phyloP scores from a whole-genome alignment of 768 basidiomycete genomes.

The Collybiopsis confluens region DNA sequence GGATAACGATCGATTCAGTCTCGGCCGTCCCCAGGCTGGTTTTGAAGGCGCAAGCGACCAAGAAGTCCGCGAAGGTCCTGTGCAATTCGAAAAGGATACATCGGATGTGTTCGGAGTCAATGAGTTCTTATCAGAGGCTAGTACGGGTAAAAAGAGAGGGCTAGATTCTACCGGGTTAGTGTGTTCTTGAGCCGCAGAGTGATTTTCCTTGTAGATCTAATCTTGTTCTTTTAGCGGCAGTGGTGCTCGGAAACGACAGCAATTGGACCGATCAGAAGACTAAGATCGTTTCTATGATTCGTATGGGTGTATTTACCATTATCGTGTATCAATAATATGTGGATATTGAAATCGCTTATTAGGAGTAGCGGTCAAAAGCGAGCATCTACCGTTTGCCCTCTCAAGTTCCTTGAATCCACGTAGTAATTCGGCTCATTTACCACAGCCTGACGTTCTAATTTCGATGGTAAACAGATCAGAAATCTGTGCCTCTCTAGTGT shows the following conservation, averaged over 20 bases:
- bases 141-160: slow-evolving; percentile 89
- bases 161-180: slow-evolving; percentile 73
- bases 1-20: slow-evolving; percentile 88
- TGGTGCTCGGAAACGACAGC: slow-evolving; percentile 51
- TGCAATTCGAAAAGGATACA: slow-evolving; percentile 97
- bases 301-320: not conserved
- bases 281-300: not conserved
- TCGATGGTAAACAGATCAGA: slow-evolving; percentile 17
- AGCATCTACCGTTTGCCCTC: no score
- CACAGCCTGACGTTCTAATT: slow-evolving; percentile 11
- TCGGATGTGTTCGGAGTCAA: slow-evolving; percentile 96
- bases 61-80: slow-evolving; percentile 87
- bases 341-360: no score
- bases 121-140: slow-evolving; percentile 96
- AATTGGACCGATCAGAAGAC: slow-evolving; percentile 31
- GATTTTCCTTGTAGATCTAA: not conserved
- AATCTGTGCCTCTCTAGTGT: slow-evolving; percentile 19
- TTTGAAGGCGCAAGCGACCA: slow-evolving; percentile 90
- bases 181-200: not conserved
- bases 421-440: no score
- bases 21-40: slow-evolving; percentile 80
- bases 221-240: slow-evolving; percentile 25
- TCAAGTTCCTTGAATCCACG: no score
- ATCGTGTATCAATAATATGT: not conserved
- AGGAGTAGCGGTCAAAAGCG: no score